Conservation (phyloP, 1,284 basidiomycete genomes). For the Afroboletus lepidellus region DNA sequence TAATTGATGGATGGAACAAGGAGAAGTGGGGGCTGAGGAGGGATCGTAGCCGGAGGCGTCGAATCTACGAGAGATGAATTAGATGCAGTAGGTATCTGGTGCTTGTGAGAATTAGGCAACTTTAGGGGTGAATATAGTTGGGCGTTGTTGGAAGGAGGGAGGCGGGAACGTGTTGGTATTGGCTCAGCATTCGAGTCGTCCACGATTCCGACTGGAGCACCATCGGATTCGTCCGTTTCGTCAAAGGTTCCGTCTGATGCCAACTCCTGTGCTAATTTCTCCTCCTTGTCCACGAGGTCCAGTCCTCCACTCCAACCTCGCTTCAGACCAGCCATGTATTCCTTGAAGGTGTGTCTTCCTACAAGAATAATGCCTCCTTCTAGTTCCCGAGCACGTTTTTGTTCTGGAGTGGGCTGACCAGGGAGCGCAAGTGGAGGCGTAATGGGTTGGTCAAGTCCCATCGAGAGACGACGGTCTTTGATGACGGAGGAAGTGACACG, state of each 20-base stretch:
- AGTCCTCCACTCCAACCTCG: constrained; percentile 84
- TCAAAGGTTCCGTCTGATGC: constrained; percentile 79
- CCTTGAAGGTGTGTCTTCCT: constrained; percentile 92
- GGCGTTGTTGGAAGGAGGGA: constrained; percentile 39
- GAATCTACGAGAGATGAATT: constrained; percentile 24
- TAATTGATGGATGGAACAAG: constrained; percentile 87
- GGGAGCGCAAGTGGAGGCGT: constrained; percentile 50
- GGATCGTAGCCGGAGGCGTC: constrained; percentile 59
- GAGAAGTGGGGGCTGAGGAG: constrained; percentile 80
- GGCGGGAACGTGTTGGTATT: constrained; percentile 41
- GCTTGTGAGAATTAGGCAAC: constrained; percentile 24
- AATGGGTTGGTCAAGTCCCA: constrained; percentile 58
- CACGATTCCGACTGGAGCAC: constrained; percentile 25
- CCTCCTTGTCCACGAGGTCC: constrained; percentile 72
- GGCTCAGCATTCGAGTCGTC: constrained; percentile 37
- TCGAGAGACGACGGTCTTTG: constrained; percentile 58
- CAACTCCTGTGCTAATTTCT: constrained; percentile 67
- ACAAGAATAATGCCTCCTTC: constrained; percentile 84
- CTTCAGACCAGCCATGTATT: constrained; percentile 86
- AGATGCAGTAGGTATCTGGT: constrained; percentile 19
- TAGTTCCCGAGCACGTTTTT: constrained; percentile 61
- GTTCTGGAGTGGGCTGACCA: constrained; percentile 54
- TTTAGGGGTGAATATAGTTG: constrained; percentile 45
- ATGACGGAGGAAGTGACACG: constrained; percentile 75
- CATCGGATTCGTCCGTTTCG: constrained; percentile 45